Evolutionary conservation across 2,329 filamentous ascomycete species (phyloP).

Genomic region (Ciborinia camelliae): DNA sequence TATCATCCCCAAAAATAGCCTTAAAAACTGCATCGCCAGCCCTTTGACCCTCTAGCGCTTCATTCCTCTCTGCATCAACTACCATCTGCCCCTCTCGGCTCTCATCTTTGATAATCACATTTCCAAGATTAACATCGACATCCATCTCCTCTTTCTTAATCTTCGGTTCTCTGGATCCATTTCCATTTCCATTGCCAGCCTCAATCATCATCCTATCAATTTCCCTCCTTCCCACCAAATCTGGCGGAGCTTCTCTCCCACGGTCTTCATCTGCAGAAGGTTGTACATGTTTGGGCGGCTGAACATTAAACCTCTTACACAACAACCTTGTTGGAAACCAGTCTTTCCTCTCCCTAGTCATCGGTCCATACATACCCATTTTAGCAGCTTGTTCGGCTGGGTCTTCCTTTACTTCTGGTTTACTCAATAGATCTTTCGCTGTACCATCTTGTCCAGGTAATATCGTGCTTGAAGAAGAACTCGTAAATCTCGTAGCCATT

Average conservation of each 20-base stretch:
- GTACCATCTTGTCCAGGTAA: constrained; percentile 32
- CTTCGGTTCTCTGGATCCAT: constrained; percentile 36
- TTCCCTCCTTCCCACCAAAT: constrained; percentile 51
- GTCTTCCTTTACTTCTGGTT: constrained; percentile 59
- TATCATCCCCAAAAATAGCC: constrained; percentile 89
- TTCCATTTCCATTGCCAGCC: constrained; percentile 37
- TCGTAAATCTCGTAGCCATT: constrained; percentile 93
- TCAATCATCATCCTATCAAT: constrained; percentile 55
- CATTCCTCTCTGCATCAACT: constrained; percentile 72
- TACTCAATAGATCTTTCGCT: constrained; percentile 45
- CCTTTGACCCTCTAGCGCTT: constrained; percentile 68
- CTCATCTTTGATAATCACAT: not conserved
- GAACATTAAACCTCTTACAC: constrained; percentile 95
- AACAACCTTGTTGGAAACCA: constrained; percentile 81
- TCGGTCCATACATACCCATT: constrained; percentile 85
- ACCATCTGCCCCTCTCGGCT: constrained; percentile 29
- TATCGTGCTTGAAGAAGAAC: constrained; percentile 47
- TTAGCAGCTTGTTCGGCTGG: constrained; percentile 83
- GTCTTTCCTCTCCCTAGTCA: constrained; percentile 69
- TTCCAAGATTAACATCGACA: too few relatives aligned
- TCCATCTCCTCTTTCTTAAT: constrained; percentile 23
- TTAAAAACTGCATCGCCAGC: constrained; percentile 81
- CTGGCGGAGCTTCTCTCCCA: constrained; percentile 36
- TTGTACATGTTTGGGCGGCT: constrained; percentile 65
- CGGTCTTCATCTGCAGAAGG: constrained; percentile 39